Evolutionary conservation across 805 yeast genomes (phyloP).

Genomic region (Komagataella phaffii): DNA sequence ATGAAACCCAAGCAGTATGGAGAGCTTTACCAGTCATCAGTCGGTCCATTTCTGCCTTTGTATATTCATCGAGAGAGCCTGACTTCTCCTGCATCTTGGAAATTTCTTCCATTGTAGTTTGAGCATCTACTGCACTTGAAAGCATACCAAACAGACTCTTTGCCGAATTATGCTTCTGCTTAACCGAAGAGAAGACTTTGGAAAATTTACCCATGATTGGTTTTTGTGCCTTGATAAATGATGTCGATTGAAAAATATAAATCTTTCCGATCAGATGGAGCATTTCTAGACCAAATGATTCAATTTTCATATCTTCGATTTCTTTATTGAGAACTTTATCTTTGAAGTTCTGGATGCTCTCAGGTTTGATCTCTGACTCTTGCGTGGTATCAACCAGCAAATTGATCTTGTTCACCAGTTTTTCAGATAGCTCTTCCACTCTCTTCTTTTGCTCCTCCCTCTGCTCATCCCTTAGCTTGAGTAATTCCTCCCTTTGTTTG

Average conservation of each 20-base stretch:
- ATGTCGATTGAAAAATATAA: slow-evolving; percentile 50
- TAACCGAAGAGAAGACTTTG: slow-evolving; percentile 48
- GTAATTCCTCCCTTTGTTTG: slow-evolving; percentile 12
- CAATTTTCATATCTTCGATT: slow-evolving; percentile 72
- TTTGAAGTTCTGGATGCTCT: slow-evolving; percentile 35
- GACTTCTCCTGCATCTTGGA: slow-evolving; percentile 46
- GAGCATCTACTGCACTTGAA: slow-evolving; percentile 68
- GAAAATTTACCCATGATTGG: slow-evolving; percentile 50
- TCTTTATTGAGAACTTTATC: slow-evolving; percentile 54
- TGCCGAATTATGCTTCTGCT: slow-evolving; percentile 62
- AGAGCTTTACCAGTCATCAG: slow-evolving; percentile 66
- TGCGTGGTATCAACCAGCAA: slow-evolving; percentile 25
- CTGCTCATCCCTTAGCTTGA: slow-evolving; percentile 14
- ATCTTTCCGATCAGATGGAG: slow-evolving; percentile 64
- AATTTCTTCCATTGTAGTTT: slow-evolving; percentile 61
- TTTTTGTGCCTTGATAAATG: slow-evolving; percentile 52
- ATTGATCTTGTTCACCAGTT: slow-evolving; percentile 26
- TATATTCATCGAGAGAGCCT: slow-evolving; percentile 28
- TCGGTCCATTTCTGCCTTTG: slow-evolving; percentile 54
- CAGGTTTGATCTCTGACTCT: slow-evolving; percentile 26
- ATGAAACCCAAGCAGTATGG: slow-evolving; percentile 79
- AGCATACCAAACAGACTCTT: slow-evolving; percentile 62
- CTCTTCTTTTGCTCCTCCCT: slow-evolving; percentile 23
- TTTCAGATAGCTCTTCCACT: slow-evolving; percentile 46
- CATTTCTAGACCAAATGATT: slow-evolving; percentile 75